These are phyloP conservation scores for Cucurbita pepo DNA, from an alignment of 306 rosid genomes.

Conservation along the genomic window DNA sequence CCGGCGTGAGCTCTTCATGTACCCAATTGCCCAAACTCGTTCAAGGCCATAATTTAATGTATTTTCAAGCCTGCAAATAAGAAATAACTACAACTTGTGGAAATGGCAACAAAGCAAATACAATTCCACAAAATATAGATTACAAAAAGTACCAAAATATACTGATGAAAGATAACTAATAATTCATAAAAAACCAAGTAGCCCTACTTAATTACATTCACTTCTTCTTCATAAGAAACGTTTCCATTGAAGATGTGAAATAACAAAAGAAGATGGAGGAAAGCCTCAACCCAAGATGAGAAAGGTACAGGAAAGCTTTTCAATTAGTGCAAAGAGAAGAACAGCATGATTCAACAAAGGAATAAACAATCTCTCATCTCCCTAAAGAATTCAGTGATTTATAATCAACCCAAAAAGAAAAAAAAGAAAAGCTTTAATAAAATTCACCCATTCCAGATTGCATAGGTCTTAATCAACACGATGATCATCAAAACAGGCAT, in stretches of 20 bases:
- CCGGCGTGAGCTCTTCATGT: conserved; percentile 94
- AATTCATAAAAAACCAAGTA: background rate
- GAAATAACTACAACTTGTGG: background rate
- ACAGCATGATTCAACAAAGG: background rate
- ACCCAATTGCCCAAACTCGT: conserved; percentile 99
- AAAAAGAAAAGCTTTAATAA: background rate
- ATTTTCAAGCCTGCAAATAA: conserved; percentile 79
- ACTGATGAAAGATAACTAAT: background rate
- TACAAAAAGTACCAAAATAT: background rate
- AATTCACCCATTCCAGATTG: background rate
- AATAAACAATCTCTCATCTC: background rate
- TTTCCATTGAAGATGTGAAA: background rate
- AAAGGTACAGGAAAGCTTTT: background rate
- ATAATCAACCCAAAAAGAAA: background rate
- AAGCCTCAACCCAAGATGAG: background rate
- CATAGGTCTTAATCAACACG: background rate
- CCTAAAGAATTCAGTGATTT: background rate
- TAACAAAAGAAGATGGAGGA: background rate
- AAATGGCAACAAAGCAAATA: background rate
- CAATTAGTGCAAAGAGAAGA: background rate
- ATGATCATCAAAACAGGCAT: background rate
- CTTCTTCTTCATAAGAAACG: background rate
- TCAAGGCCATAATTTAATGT: conserved; percentile 94
- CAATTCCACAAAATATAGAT: background rate
- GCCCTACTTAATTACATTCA: background rate